Percentiles rank a stretch among this genome's conserved stretches.
These are phyloP conservation scores for Talaromyces wortmannii DNA, from an alignment of 495 filamentous ascomycete genomes.

Conservation along the genomic window DNA sequence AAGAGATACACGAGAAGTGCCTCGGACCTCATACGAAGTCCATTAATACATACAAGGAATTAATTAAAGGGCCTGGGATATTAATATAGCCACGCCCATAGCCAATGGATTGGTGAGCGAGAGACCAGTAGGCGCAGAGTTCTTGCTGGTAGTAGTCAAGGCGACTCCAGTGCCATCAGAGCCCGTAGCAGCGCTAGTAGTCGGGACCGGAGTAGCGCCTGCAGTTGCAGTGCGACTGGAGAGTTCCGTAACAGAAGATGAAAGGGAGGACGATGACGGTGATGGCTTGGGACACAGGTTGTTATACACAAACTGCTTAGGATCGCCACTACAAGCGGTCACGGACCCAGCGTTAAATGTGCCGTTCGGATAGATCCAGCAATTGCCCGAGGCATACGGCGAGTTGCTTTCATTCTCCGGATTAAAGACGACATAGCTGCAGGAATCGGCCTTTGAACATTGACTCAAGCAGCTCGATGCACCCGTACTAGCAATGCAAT, in stretches of 20 bases:
- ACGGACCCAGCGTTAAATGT: conserved; percentile 12
- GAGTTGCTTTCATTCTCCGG: conserved; percentile 9
- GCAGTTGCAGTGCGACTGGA: conserved; percentile 10
- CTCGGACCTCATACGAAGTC: conserved; percentile 5
- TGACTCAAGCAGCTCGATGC: conserved; percentile 15
- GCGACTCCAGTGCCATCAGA: background rate
- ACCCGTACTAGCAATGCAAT: conserved; percentile 14
- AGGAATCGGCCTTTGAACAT: conserved; percentile 17
- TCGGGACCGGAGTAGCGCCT: conserved; percentile 4
- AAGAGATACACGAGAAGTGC: conserved; percentile 9
- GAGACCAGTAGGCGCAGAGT: conserved; percentile 12
- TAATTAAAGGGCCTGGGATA: conserved; percentile 11
- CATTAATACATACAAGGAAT: conserved; percentile 6
- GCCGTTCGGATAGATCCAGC: conserved; percentile 19
- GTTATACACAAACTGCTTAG: conserved; percentile 15
- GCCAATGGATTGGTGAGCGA: conserved; percentile 11
- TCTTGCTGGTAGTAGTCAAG: conserved; percentile 11
- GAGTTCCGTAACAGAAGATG: conserved; percentile 6
- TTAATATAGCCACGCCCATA: conserved; percentile 11
- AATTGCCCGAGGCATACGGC: conserved; percentile 13
- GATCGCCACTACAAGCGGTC: conserved; percentile 11
- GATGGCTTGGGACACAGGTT: conserved; percentile 16
- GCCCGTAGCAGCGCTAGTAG: conserved; percentile 5
- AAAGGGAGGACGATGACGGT: conserved; percentile 11
- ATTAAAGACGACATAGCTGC: conserved; percentile 20